These are phyloP conservation scores for Thelonectria rubi DNA, from an alignment of 2,329 filamentous ascomycete genomes.

Conservation along the genomic window DNA sequence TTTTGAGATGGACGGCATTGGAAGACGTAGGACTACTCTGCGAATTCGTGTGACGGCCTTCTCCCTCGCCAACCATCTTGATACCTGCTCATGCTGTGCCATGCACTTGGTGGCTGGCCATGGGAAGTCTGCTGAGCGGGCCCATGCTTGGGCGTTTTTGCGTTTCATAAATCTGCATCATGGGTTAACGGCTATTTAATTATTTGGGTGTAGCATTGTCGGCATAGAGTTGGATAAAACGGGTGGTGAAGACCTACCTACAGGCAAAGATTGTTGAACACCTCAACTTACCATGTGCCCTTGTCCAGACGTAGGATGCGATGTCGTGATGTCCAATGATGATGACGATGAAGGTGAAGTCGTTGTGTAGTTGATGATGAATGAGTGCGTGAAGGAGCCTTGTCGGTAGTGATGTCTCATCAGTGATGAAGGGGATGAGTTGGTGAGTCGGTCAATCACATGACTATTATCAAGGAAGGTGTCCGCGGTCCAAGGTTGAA, in stretches of 20 bases:
- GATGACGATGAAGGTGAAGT: neutral
- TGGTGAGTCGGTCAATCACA: conserved; percentile 5
- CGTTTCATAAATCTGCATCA: conserved; percentile 38
- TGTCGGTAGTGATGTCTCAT: no score
- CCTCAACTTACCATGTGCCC: conserved; percentile 15
- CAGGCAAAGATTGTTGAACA: conserved; percentile 32
- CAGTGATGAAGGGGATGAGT: neutral
- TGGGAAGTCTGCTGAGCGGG: conserved; percentile 36
- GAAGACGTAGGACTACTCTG: conserved; percentile 24
- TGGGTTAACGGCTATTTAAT: conserved; percentile 43
- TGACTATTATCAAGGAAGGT: neutral
- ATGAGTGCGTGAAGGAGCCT: no score
- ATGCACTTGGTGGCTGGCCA: conserved; percentile 32
- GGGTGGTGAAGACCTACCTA: conserved; percentile 31
- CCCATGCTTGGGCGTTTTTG: conserved; percentile 32
- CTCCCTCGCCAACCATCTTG: conserved; percentile 28
- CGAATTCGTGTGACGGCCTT: neutral
- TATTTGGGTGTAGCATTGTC: conserved; percentile 31
- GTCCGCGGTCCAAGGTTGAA: neutral
- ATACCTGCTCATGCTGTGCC: conserved; percentile 32
- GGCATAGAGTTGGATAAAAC: conserved; percentile 37
- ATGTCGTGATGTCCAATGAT: conserved; percentile 14
- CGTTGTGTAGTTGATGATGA: neutral
- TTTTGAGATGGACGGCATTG: neutral
- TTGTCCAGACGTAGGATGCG: conserved; percentile 13